Evolutionary conservation across 225 moss, liverwort and hornwort genomes (phyloP).

Genomic region (Polytrichum formosum): DNA sequence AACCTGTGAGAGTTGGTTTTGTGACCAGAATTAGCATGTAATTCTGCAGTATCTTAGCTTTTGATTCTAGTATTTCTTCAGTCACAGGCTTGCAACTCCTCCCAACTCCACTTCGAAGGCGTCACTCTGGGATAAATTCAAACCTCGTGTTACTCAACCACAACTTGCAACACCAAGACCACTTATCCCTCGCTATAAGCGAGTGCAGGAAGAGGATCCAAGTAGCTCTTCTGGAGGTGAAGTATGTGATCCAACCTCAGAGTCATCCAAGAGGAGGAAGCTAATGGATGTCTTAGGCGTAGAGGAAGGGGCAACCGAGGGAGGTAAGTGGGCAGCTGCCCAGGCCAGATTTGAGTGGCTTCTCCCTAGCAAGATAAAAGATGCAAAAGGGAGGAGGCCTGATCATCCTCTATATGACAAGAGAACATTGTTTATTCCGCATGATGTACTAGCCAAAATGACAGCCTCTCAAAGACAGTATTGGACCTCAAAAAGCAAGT

Average conservation of each 20-base stretch:
- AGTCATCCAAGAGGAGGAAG: conserved; percentile 62
- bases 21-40: too few relatives aligned
- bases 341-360: conserved; percentile 91
- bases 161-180: conserved; percentile 18
- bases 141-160: conserved; percentile 19
- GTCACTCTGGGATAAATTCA: conserved; percentile 43
- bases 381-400: conserved; percentile 72
- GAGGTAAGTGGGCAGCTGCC: conserved; percentile 77
- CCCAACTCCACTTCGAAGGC: conserved; percentile 19
- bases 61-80: conserved; percentile 18
- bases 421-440: conserved; percentile 72
- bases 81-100: conserved; percentile 19
- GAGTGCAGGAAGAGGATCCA: conserved; percentile 57
- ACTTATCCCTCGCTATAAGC: conserved; percentile 50
- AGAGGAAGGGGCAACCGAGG: conserved; percentile 58
- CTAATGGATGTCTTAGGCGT: conserved; percentile 73
- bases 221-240: conserved; percentile 11
- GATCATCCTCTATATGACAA: conserved; percentile 72
- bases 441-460: conserved; percentile 58
- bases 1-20: too few relatives aligned
- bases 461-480: conserved; percentile 95
- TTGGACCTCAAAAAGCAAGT: conserved; percentile 71
- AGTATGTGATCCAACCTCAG: conserved; percentile 18
- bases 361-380: conserved; percentile 62
- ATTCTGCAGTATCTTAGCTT: too few relatives aligned